Conservation (phyloP, 1,139 yeast species). For the Magnusiomyces paraingens region DNA sequence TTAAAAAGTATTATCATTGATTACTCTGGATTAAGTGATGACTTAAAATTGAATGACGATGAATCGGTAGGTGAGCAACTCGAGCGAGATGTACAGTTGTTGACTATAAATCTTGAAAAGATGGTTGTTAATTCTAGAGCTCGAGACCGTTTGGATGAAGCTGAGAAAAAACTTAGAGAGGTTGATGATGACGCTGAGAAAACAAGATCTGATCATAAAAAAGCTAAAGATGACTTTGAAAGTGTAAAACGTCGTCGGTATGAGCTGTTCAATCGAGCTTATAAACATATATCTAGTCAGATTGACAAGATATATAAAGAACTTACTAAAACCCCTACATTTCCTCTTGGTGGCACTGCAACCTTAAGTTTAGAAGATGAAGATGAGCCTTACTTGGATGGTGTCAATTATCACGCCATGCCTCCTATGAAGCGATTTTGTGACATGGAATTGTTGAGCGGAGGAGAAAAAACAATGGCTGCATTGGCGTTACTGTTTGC, state of each 20-base stretch:
- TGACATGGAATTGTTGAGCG: conserved; percentile 89
- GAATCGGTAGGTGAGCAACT: conserved; percentile 35
- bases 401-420: conserved; percentile 88
- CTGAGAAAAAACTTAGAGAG: conserved; percentile 52
- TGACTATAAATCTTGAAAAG: conserved; percentile 51
- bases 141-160: conserved; percentile 64
- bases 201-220: conserved; percentile 57
- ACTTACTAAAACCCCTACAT: conserved; percentile 56
- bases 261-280: conserved; percentile 62
- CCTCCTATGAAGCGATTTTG: conserved; percentile 93
- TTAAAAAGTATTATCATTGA: conserved; percentile 48
- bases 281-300: conserved; percentile 61
- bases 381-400: conserved; percentile 74
- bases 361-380: conserved; percentile 80
- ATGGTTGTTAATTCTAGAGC: conserved; percentile 81
- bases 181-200: conserved; percentile 60
- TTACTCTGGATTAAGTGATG: conserved; percentile 44
- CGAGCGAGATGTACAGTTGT: conserved; percentile 44
- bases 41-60: conserved; percentile 35
- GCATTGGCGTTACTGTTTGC: conserved; percentile 91
- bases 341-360: conserved; percentile 82
- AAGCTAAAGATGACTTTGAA: conserved; percentile 51
- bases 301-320: conserved; percentile 86
- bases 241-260: conserved; percentile 54
- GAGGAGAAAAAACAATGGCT: conserved; percentile 96